Base-by-base conservation (phyloP, 1,139 yeast species). In the Kluyveromyces sp. region DNA sequence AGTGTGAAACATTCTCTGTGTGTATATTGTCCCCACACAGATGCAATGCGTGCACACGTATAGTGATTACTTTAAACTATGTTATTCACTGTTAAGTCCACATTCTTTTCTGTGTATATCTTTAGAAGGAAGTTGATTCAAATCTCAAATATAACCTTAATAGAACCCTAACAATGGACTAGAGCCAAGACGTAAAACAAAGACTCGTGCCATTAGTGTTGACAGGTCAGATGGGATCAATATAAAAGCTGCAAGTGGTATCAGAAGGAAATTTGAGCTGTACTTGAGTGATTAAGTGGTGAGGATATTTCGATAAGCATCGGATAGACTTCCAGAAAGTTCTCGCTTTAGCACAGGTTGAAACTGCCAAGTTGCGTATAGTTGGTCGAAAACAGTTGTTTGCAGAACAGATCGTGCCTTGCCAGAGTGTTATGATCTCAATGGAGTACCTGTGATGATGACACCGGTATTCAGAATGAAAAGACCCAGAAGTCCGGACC, bases 401-500 rank as follows among this genome's bases (percentile, higher is more conserved):
- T n/a, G n/a, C n/a, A n/a, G n/a, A n/a, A n/a, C n/a, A n/a, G n/a
- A n/a, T n/a, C n/a, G n/a, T n/a, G n/a, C n/a, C n/a, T n/a, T n/a
- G n/a, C n/a, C n/a, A n/a, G 26, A 22, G 26, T 9, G 9, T 22
- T 9, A 22, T 6, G 9, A 22, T 22, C 6, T 9, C 9, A 19
- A 11, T 11, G 20, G 19, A 18, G 15, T 8, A 33, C 4, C 7
- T 7, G 13, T 19, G 13, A 7, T 11, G 36, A 42, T 44, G 19
- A 34, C 42, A 26, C 47, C 45, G 20, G 44, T 36, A 16, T 47
- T 47, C 42, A 49, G 45, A 40, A 48, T 49, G 44, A 60, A 60
- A 41, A 48, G 65, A 40, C 50, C 55, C 6, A 59, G 50, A 37
- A 49, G 57, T 39, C 56, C 60, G 11, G 61, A 57, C 41, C 30